Evolutionary conservation across 1,284 basidiomycete species (phyloP), one percentile per base, ranked within the genome.

Genomic region (Malassezia globosa): DNA sequence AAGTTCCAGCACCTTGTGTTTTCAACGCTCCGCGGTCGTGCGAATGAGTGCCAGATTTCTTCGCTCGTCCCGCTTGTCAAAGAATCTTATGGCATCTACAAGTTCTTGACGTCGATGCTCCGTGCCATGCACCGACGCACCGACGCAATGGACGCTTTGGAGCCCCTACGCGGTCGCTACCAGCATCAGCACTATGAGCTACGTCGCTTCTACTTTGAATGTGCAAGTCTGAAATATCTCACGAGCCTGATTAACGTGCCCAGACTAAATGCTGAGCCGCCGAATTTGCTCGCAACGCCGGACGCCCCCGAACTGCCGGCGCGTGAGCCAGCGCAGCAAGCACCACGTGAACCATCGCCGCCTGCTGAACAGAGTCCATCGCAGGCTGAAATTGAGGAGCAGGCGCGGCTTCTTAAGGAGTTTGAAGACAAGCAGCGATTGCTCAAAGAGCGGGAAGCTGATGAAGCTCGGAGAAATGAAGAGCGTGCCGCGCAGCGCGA

Each of bases 341-440:
- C 37, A 19, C 34, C 42, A 16, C 42, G 42, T 23, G 49, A 51
- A 23, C 50, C 54, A 3, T 59, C 66, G 7, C 63, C 68, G 16
- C 56, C 59, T 7, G 49, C 57, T 5, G 27, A 36, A 3, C 39
- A 35, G 25, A 39, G 56, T 1, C 64, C 65, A 0, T 61, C 68
- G 2, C 68, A 71, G 54, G 47, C 80, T 3, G 84, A 86, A 64
- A 82, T 96, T 51, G 82, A 82, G 49, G 89, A 96, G 72, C 94
- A 99, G 75, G 85, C 85, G 7, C 83, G 86, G 18, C 82, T 97
- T 79, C 80, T 99, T 51, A 90, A 92, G 68, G 82, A 96, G 72
- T 97, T 96, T 68, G 94, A 97, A 73, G 84, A 89, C 39, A 88
- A 96, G 72, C 94, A 97, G 67, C 79, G 82, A 19, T 81, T 83